Evolutionary conservation across 441 rosid genomes (phyloP), one percentile per base, ranked within the genome.

Genomic region (Bruguiera hainesii): DNA sequence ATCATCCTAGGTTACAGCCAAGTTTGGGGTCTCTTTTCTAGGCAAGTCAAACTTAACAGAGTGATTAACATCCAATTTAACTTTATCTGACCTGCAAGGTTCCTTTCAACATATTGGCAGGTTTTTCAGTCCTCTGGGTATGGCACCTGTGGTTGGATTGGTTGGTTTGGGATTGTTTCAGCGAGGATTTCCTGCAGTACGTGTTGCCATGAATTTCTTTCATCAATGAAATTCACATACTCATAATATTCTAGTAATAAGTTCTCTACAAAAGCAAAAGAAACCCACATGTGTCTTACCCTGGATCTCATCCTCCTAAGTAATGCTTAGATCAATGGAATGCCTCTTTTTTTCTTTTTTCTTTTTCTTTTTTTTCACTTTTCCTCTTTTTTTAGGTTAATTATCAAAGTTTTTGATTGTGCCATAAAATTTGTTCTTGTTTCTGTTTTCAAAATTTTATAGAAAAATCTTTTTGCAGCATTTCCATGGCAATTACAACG

Each of bases 141-240:
- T 95, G 98, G 97, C 86, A 81, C 98, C 98, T 35, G 99, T 92
- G n/a, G 89, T 95, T 64, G 86, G 97, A 33, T 78, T 95, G 75
- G 97, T 84, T 6, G 99, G 98, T 65, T 85, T 95, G 58, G 99
- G 99, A 64, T 75, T 95, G 75, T 89, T 95, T 79, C 89, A 95
- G 65, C 83, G 91, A 72, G 99, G 99, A 75, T 95, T 95, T 83
- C 97, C 98, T 19, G 78, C 81, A 80, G 99, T 95, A 87, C 25
- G 39, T 33, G 65, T 58, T 31, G 31, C 37, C 33, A 37, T 56
- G n/a, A 48, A 61, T 26, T 70, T 30, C 26, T 26, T n/a, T 25
- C 25, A 20, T 53, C 16, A 55, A 26, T 55, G 1, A 26, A 25
- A 10, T 26, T 20, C 16, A 20, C 10, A n/a, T 15, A 55, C 6